phyloP scores from a whole-genome alignment of 345 rosid genomes.

The Garcia nutans region DNA sequence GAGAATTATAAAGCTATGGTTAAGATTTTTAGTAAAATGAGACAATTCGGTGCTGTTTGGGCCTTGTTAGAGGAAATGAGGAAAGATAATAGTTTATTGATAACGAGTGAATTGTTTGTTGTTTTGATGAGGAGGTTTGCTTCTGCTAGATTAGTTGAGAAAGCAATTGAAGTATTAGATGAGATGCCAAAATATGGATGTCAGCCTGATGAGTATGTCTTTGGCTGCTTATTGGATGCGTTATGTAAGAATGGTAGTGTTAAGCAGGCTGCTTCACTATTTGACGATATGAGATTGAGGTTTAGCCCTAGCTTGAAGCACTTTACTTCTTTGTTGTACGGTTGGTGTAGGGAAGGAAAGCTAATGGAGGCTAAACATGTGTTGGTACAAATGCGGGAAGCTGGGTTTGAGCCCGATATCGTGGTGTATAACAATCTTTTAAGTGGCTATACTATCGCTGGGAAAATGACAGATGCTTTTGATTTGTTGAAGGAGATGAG shows the following conservation, averaged over 20 bases:
- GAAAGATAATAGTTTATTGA: conserved; percentile 61
- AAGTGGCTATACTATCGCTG: conserved; percentile 58
- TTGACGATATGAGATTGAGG: conserved; percentile 66
- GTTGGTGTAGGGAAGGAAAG: conserved; percentile 95
- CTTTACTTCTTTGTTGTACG: conserved; percentile 72
- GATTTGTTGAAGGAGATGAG: conserved; percentile 81
- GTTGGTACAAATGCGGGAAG: conserved; percentile 81
- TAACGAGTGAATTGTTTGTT: conserved; percentile 66
- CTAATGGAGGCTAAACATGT: conserved; percentile 80
- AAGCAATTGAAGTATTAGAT: conserved; percentile 85
- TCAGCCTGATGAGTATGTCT: conserved; percentile 67
- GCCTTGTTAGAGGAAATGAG: conserved; percentile 85
- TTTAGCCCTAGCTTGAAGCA: conserved; percentile 55
- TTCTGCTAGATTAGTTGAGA: conserved; percentile 71
- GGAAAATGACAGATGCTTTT: conserved; percentile 71
- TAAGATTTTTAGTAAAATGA: conserved; percentile 73
- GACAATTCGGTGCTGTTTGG: conserved; percentile 85
- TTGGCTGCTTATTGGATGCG: conserved; percentile 80
- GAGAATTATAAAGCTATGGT: conserved; percentile 75
- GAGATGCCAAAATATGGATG: conserved; percentile 89
- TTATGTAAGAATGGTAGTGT: conserved; percentile 76
- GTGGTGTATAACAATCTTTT: conserved; percentile 77
- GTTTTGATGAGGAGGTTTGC: conserved; percentile 74
- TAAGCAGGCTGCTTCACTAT: conserved; percentile 81
- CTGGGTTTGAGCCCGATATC: conserved; percentile 73